Base-by-base conservation (phyloP, 768 basidiomycete species). In the Trametes sanguinea region DNA sequence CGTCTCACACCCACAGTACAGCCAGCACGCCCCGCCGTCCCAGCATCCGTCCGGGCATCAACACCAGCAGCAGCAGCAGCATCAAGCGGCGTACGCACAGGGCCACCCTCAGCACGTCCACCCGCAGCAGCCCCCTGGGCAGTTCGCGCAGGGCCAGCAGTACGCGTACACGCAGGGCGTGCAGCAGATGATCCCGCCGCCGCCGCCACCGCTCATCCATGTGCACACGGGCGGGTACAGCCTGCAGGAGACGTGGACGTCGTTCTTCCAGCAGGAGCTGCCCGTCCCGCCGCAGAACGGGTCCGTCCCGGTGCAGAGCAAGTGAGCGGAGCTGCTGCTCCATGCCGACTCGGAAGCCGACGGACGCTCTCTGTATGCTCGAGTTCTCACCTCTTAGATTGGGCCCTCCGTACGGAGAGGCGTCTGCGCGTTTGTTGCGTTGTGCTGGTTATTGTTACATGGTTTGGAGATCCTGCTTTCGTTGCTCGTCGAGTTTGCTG, bases 181-280 rank as follows among this genome's bases (percentile, higher is more conserved):
- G 46, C 57, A 51, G 54, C 54, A 54, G 57, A 52, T 54, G 60
- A 37, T 51, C 48, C 58, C 69, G 54, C 67, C 70, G 32, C 52
- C 65, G 42, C 58, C 67, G 67, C 51, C 65, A 58, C 48, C 67
- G 56, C 39, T 73, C 55, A 33, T 69, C 64, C 64, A 80, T 51
- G 77, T 79, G 39, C 84, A 85, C 63, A 79, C 83, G 0, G 81
- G 81, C 4, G 81, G 80, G 33, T 83, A 85, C 55, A 85, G 85
- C 68, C 75, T 88, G 57, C 84, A 85, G 72, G 87, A 88, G 73
- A 87, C 87, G 9, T 90, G 88, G 88, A 80, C 82, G 70, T 78
- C 82, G 60, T 90, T 87, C 75, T 83, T 87, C 78, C 78, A 81
- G 63, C 69, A 69, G 37, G 69, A 72, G 67, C 62, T 72, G 51